Conservation (phyloP, 805 yeast genomes). For the Pichia ethanolica region DNA sequence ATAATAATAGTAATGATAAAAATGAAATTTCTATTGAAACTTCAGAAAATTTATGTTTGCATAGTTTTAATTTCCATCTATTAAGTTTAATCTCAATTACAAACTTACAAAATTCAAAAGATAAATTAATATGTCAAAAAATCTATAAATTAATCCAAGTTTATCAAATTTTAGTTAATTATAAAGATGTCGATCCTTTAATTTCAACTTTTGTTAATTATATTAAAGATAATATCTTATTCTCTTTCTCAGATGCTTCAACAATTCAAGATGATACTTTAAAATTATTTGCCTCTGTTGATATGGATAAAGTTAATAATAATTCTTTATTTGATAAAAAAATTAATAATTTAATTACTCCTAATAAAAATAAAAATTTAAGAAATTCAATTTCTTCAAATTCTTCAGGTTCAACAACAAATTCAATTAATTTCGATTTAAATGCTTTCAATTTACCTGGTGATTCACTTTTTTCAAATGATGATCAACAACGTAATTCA, state of each 20-base stretch:
- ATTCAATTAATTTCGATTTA: slow-evolving; percentile 18
- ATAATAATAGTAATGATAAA: too few species aligned
- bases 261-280: slow-evolving; percentile 17
- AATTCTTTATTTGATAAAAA: slow-evolving; percentile 21
- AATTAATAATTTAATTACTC: background rate
- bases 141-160: slow-evolving; percentile 16
- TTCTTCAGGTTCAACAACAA: background rate
- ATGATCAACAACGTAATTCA: slow-evolving; percentile 4
- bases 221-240: slow-evolving; percentile 13
- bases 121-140: slow-evolving; percentile 10
- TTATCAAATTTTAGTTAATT: slow-evolving; percentile 18
- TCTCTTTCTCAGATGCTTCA: slow-evolving; percentile 9
- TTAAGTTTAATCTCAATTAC: slow-evolving; percentile 21
- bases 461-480: slow-evolving; percentile 12
- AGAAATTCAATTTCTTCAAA: background rate
- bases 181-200: slow-evolving; percentile 20
- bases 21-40: slow-evolving; percentile 17
- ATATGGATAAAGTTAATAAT: background rate
- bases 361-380: background rate
- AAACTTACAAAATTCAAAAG: slow-evolving; percentile 14
- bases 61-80: slow-evolving; percentile 28
- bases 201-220: slow-evolving; percentile 16
- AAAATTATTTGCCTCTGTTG: slow-evolving; percentile 16
- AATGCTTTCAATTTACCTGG: slow-evolving; percentile 24
- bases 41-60: slow-evolving; percentile 22